Evolutionary conservation across 1,284 basidiomycete species (phyloP), one percentile per base, ranked within the genome.

Genomic region (Exobasidium rhododendri): DNA sequence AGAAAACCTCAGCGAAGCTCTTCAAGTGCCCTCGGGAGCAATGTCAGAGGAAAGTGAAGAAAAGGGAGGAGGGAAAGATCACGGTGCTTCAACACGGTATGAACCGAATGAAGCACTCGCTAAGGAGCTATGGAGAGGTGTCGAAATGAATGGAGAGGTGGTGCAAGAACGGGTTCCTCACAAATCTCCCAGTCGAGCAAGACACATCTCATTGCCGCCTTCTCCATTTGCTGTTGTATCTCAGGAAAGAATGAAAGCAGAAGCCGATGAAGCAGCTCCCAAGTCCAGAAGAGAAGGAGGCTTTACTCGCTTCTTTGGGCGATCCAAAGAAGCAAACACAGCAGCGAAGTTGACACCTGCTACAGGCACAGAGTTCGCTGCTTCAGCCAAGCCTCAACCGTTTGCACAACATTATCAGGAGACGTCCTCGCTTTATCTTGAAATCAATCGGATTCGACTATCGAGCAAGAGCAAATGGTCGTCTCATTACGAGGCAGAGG

Each of bases 1-100:
- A 1, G 94, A 97, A 80, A 94, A 94, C 75, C 82, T 97, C 31
- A 90, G 88, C 20, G 94, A 97, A 73, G 94, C 93, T 1, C 83
- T 97, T n/a, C 67, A 69, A 4, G 49, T 72, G 40, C 14, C 50
- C 26, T 26, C 22, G 13, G 59, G 35, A 61, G 13, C 26, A 35
- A 11, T 30, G 14, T 31, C 32, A 40, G 40, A 35, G 57, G 26
- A 26, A 35, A 47, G 6, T 43, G 13, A 30, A 26, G 17, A 28
- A 60, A 10, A 30, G 52, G 10, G 7, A 45, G 20, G 32, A 13
- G 35, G 53, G 30, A 7, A 26, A 28, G 13, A 24, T 14, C 59
- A 20, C 26, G 17, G 17, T 30, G 26, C n/a, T 30, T 1, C 60
- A 47, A 7, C 26, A 50, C 2, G 49, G 45, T n/a, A 28, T 43